Conservation (phyloP, 1,284 basidiomycete genomes). For the Pseudozyma tsukubaensis region DNA sequence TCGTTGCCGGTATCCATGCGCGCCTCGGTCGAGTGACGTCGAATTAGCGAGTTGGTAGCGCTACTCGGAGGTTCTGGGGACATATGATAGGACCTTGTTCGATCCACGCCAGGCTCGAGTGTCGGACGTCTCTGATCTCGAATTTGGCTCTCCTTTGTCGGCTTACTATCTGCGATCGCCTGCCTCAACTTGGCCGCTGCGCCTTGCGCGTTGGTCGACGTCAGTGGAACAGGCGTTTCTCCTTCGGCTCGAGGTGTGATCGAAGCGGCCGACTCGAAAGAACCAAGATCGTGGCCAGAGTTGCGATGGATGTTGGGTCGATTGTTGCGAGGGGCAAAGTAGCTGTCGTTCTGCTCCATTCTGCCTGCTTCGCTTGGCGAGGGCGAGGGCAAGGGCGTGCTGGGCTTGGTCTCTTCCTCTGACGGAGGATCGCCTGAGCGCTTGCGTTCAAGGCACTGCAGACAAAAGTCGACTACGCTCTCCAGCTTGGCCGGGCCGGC, state of each 20-base stretch:
- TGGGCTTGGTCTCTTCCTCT: constrained; percentile 51
- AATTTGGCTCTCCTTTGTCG: not conserved
- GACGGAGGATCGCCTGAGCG: constrained; percentile 45
- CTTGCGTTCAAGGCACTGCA: constrained; percentile 73
- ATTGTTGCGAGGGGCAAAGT: constrained; percentile 46
- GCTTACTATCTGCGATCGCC: not conserved
- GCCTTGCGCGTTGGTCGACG: not conserved
- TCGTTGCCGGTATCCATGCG: constrained; percentile 35
- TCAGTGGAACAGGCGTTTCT: constrained; percentile 3
- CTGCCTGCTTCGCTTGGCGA: constrained; percentile 26
- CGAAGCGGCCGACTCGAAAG: constrained; percentile 41
- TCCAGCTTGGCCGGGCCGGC: constrained; percentile 83
- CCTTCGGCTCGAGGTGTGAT: constrained; percentile 29
- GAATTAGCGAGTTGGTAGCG: constrained; percentile 42
- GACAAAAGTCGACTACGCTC: constrained; percentile 77
- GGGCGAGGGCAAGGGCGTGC: constrained; percentile 53
- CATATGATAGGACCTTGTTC: constrained; percentile 51
- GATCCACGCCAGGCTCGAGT: constrained; percentile 27
- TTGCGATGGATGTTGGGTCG: constrained; percentile 33
- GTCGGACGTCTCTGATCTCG: constrained; percentile 16
- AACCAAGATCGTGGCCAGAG: constrained; percentile 34
- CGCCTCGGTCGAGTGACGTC: constrained; percentile 62
- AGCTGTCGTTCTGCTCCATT: constrained; percentile 46
- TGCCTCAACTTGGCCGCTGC: constrained; percentile 5
- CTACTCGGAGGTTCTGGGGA: constrained; percentile 55